A percentile compares a stretch with the other conserved stretches of the same genome.
Conservation (phyloP, 2,329 filamentous ascomycete genomes). For the Xylaria sp. region DNA sequence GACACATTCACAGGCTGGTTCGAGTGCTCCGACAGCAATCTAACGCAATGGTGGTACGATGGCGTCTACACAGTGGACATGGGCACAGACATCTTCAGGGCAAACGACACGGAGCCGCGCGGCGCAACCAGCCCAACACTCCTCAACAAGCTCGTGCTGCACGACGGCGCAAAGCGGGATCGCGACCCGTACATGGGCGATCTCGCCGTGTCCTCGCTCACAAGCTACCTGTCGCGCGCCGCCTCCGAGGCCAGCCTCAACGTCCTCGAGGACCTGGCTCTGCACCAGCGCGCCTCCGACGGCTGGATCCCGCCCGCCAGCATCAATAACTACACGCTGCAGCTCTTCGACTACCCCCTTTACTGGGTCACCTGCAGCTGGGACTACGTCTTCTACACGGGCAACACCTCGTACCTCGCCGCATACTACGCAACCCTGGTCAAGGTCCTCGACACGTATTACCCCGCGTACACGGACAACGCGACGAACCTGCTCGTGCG, state of each 20-base stretch:
- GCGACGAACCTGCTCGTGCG: constrained; percentile 57
- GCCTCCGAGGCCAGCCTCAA: constrained; percentile 55
- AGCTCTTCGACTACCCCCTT: constrained; percentile 63
- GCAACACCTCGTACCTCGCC: constrained; percentile 55
- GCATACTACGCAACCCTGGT: constrained; percentile 56
- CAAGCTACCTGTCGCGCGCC: constrained; percentile 60
- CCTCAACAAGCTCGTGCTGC: constrained; percentile 58
- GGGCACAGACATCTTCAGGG: constrained; percentile 58
- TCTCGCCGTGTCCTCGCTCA: constrained; percentile 60
- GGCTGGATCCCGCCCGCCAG: constrained; percentile 66
- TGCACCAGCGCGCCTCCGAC: constrained; percentile 59
- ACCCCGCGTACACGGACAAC: constrained; percentile 55
- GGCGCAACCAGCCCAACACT: constrained; percentile 57
- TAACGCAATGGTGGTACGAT: constrained; percentile 66
- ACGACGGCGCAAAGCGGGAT: constrained; percentile 64
- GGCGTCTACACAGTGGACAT: constrained; percentile 64
- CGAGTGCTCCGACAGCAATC: constrained; percentile 60
- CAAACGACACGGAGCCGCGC: constrained; percentile 62
- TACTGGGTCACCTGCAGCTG: constrained; percentile 63
- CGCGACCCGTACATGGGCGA: constrained; percentile 65
- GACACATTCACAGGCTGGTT: constrained; percentile 64
- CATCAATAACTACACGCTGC: constrained; percentile 61
- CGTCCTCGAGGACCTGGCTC: constrained; percentile 61
- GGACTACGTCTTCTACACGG: constrained; percentile 63
- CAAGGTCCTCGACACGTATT: constrained; percentile 59